Conservation (phyloP, 495 filamentous ascomycete species). For the Neurospora sp. region DNA sequence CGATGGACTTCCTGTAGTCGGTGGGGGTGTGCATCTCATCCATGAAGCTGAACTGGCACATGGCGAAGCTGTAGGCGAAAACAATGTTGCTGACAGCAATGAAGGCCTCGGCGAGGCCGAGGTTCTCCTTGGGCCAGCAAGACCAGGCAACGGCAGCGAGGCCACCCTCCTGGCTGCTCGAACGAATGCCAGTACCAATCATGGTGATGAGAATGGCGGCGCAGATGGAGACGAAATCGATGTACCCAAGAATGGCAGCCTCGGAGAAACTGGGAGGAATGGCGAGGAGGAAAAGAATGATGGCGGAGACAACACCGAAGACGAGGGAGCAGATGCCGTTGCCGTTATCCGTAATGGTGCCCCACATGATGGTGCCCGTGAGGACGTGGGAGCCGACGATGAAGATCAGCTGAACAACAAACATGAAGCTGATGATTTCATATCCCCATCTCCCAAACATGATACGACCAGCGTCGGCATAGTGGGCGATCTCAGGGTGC, state of each 20-base stretch:
- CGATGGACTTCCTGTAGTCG: slow-evolving; percentile 58
- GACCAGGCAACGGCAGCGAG: slow-evolving; percentile 30
- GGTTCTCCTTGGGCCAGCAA: slow-evolving; percentile 29
- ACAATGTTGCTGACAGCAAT: slow-evolving; percentile 64
- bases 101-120: slow-evolving; percentile 38
- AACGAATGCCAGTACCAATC: slow-evolving; percentile 50
- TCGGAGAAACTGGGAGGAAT: slow-evolving; percentile 47
- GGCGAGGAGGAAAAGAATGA: slow-evolving; percentile 51
- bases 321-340: slow-evolving; percentile 58
- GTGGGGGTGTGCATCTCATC: slow-evolving; percentile 62
- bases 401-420: slow-evolving; percentile 62
- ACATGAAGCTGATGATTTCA: slow-evolving; percentile 52
- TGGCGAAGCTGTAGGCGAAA: slow-evolving; percentile 62
- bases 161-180: slow-evolving; percentile 23
- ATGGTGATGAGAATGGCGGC: slow-evolving; percentile 56
- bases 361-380: slow-evolving; percentile 63
- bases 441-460: slow-evolving; percentile 54
- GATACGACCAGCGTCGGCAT: slow-evolving; percentile 61
- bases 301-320: slow-evolving; percentile 53
- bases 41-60: slow-evolving; percentile 66
- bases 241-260: slow-evolving; percentile 51
- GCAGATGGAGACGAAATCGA: slow-evolving; percentile 55
- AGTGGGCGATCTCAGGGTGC: slow-evolving; percentile 61
- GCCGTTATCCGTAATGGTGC: slow-evolving; percentile 51
- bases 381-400: slow-evolving; percentile 68